Conservation (phyloP, 164 flowering plant species). For the Litsea cubeba region DNA sequence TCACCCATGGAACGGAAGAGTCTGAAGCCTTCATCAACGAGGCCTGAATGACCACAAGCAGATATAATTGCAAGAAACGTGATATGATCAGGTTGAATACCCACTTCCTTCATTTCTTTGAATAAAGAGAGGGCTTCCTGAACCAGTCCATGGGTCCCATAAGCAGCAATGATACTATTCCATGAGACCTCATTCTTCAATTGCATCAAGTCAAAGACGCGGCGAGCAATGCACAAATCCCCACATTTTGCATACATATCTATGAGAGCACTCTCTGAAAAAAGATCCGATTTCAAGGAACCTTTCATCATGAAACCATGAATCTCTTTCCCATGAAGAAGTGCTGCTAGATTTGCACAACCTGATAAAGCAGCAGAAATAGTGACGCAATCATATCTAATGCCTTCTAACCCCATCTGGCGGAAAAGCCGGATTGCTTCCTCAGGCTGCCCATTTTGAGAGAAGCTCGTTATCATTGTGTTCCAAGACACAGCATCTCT, state of each 20-base stretch:
- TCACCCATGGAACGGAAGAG: constrained; percentile 49
- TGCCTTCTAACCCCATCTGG: constrained; percentile 47
- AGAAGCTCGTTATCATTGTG: constrained; percentile 61
- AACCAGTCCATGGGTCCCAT: constrained; percentile 66
- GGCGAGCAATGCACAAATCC: constrained; percentile 41
- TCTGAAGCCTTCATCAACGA: constrained; percentile 53
- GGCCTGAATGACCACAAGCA: constrained; percentile 77
- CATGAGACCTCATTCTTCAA: constrained; percentile 70
- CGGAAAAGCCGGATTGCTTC: constrained; percentile 66
- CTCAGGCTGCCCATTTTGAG: constrained; percentile 68
- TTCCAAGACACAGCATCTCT: constrained; percentile 73
- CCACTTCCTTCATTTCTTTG: constrained; percentile 42
- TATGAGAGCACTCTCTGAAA: constrained; percentile 55
- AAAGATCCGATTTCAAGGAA: constrained; percentile 39
- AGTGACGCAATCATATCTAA: constrained; percentile 50
- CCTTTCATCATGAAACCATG: constrained; percentile 57
- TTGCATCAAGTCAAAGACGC: constrained; percentile 56
- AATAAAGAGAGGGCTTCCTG: constrained; percentile 45
- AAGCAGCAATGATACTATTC: constrained; percentile 87
- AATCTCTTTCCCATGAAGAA: constrained; percentile 61
- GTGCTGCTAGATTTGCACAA: constrained; percentile 64
- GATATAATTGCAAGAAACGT: constrained; percentile 77
- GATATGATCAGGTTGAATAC: constrained; percentile 70
- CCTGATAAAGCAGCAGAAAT: constrained; percentile 77
- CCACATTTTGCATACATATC: constrained; percentile 90